phyloP scores from a whole-genome alignment of 169 alveolate species.

The Neospora caninum region DNA sequence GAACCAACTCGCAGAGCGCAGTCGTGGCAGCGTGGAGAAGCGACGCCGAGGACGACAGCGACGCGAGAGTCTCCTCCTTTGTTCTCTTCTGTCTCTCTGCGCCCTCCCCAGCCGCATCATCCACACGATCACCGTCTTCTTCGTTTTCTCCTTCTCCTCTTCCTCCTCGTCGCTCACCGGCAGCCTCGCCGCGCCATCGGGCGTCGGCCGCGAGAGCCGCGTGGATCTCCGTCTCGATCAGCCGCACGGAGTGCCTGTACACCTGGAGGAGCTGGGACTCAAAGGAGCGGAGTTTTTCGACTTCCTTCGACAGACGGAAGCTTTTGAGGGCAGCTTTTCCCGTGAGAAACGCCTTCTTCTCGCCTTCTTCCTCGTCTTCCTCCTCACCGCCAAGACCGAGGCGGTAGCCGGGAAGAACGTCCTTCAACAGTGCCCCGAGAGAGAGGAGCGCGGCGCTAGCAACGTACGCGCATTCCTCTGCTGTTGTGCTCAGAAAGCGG shows the following conservation, averaged over 20 bases:
- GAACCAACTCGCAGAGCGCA: constrained; percentile 10
- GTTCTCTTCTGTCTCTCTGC: too few species aligned
- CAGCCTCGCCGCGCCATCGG: too few species aligned
- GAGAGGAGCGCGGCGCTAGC: constrained; percentile 5
- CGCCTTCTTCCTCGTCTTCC: background rate
- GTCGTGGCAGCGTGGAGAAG: background rate
- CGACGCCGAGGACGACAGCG: background rate
- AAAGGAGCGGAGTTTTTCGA: background rate
- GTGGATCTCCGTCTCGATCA: background rate
- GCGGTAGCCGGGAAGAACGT: background rate
- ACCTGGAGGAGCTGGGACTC: background rate
- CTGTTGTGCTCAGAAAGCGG: background rate
- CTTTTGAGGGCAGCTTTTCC: background rate
- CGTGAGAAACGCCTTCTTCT: background rate
- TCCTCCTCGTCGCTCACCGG: too few species aligned
- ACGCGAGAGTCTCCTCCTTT: background rate
- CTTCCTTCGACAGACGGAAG: constrained; percentile 9
- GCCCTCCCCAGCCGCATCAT: too few species aligned
- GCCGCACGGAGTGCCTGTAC: background rate
- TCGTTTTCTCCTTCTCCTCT: too few species aligned
- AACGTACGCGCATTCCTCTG: background rate
- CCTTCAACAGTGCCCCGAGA: constrained; percentile 1
- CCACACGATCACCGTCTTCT: too few species aligned
- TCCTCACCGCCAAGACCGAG: background rate
- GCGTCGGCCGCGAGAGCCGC: background rate